These are phyloP conservation scores for Xylona heveae DNA, from an alignment of 495 filamentous ascomycete species.

Conservation along the genomic window DNA sequence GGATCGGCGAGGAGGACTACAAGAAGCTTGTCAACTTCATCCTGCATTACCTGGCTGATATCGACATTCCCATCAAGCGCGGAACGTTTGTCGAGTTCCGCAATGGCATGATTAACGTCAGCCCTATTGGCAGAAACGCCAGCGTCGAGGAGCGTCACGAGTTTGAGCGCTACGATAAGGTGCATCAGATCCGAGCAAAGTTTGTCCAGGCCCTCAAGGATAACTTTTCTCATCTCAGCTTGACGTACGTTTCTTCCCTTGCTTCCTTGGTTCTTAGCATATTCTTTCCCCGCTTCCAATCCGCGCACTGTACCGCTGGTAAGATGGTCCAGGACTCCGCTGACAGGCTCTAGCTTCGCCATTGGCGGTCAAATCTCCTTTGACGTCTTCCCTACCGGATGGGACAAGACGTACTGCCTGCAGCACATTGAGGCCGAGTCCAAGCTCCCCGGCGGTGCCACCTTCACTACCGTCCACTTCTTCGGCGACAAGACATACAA, in stretches of 20 bases:
- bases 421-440: conserved; percentile 70
- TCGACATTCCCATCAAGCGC: conserved; percentile 73
- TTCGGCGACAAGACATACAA: conserved; percentile 85
- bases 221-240: conserved; percentile 59
- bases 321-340: too few relatives aligned
- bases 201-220: conserved; percentile 57
- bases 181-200: conserved; percentile 45
- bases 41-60: conserved; percentile 73
- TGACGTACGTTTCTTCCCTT: conserved; percentile 42
- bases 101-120: conserved; percentile 93
- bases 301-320: too few relatives aligned
- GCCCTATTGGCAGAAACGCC: conserved; percentile 82
- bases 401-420: conserved; percentile 98
- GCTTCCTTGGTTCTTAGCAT: conserved; percentile 4
- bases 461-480: conserved; percentile 86
- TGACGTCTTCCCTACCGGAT: conserved; percentile 89
- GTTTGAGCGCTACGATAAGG: conserved; percentile 57
- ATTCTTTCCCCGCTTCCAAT: too few relatives aligned
- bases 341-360: conserved; percentile 71
- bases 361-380: conserved; percentile 96
- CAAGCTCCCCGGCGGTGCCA: conserved; percentile 31
- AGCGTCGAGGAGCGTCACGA: conserved; percentile 56
- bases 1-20: conserved; percentile 83
- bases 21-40: conserved; percentile 71
- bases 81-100: conserved; percentile 95